Conservation (phyloP, 1,284 basidiomycete species). For the Inonotus obliquus region DNA sequence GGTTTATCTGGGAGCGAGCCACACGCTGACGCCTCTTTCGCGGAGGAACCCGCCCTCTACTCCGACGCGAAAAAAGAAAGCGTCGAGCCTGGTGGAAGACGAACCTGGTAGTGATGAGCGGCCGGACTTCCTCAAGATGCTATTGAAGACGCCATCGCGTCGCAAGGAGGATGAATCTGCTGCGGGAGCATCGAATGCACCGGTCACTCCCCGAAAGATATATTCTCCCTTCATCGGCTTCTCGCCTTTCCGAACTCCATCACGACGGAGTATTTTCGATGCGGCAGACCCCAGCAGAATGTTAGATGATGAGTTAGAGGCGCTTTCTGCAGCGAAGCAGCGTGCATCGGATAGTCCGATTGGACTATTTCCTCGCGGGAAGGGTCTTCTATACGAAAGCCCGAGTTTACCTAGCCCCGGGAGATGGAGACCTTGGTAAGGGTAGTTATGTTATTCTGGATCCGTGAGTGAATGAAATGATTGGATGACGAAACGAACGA, state of each 20-base stretch:
- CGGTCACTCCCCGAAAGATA: constrained; percentile 8
- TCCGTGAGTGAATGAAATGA: background rate
- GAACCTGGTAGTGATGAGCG: constrained; percentile 1
- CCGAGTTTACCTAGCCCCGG: constrained; percentile 17
- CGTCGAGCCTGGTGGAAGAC: background rate
- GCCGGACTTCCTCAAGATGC: background rate
- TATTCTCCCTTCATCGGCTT: constrained; percentile 13
- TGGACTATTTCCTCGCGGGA: constrained; percentile 14
- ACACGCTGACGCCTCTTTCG: constrained; percentile 6
- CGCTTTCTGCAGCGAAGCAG: constrained; percentile 10
- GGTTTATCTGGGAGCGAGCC: background rate
- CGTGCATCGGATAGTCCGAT: constrained; percentile 13
- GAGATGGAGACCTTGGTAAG: constrained; percentile 15
- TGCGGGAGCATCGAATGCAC: background rate
- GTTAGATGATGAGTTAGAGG: constrained; percentile 17
- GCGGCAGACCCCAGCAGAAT: constrained; percentile 12
- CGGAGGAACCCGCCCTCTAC: constrained; percentile 7
- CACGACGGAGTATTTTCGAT: constrained; percentile 14
- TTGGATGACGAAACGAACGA: background rate
- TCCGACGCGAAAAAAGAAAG: constrained; percentile 8
- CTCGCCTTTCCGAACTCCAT: constrained; percentile 19
- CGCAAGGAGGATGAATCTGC: background rate
- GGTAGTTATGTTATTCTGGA: background rate
- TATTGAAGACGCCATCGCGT: background rate
- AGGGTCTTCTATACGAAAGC: constrained; percentile 17